Conservation (phyloP, 495 filamentous ascomycete species). For the Echria macrotheca region DNA sequence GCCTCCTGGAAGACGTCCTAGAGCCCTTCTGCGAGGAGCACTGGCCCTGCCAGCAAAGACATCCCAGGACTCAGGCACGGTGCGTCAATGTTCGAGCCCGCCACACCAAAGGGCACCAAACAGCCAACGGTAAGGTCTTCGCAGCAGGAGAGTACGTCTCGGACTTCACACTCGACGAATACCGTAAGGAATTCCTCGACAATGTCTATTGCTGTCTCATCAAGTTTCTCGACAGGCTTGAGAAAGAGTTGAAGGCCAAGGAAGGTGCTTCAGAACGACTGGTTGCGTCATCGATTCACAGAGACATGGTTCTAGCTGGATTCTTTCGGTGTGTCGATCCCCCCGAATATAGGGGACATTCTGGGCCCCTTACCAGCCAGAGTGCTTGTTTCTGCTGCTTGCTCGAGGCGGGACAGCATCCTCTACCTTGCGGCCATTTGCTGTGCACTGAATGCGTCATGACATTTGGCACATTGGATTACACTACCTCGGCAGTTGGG, state of each 20-base stretch:
- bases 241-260: not conserved
- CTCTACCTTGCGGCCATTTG: conserved; percentile 2
- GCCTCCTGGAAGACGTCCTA: not conserved
- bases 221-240: not conserved
- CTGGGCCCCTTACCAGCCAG: conserved; percentile 1
- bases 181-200: not conserved
- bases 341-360: not conserved
- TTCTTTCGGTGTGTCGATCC: conserved; percentile 4
- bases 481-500: not conserved
- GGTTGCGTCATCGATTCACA: not conserved
- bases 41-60: conserved; percentile 1
- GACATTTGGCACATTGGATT: not conserved
- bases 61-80: not conserved
- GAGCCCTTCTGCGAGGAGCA: conserved; percentile 1
- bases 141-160: not conserved
- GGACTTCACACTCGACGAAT: conserved; percentile 3
- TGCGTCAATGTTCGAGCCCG: conserved; percentile 4
- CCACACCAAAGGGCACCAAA: conserved; percentile 3
- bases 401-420: not conserved
- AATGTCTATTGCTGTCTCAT: conserved; percentile 5
- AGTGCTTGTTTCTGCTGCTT: conserved; percentile 7
- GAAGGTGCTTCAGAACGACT: not conserved
- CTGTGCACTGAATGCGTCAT: conserved; percentile 2
- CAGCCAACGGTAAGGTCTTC: conserved; percentile 1
- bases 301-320: not conserved